These are phyloP conservation scores for Calocybe gambosa DNA, from an alignment of 1,284 basidiomycete species.

Conservation along the genomic window DNA sequence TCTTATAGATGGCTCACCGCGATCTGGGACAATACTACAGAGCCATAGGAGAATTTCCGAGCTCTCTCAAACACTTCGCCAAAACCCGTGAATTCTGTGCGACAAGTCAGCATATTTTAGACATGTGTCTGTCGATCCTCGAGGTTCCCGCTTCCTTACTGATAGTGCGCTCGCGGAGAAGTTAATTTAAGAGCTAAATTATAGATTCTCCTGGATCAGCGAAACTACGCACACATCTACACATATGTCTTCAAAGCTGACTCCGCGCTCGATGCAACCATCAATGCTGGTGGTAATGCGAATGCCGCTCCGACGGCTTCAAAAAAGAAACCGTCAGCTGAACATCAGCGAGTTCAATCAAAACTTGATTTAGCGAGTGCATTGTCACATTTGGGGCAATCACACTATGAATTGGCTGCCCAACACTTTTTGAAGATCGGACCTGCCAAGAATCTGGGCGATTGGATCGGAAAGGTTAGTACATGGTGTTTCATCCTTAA, in stretches of 20 bases:
- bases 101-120: slow-evolving; percentile 77
- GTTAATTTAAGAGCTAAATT: not conserved
- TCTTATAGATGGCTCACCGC: slow-evolving; percentile 79
- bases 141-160: slow-evolving; percentile 42
- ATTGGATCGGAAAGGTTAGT: slow-evolving; percentile 65
- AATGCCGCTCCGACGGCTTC: slow-evolving; percentile 21
- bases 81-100: slow-evolving; percentile 86
- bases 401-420: slow-evolving; percentile 73
- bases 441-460: slow-evolving; percentile 53
- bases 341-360: slow-evolving; percentile 61
- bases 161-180: not conserved
- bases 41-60: slow-evolving; percentile 59
- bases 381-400: slow-evolving; percentile 64
- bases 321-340: slow-evolving; percentile 42
- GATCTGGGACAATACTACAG: slow-evolving; percentile 78
- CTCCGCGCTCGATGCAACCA: slow-evolving; percentile 68
- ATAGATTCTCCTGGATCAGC: slow-evolving; percentile 78
- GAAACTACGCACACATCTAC: slow-evolving; percentile 75
- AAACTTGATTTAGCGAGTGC: slow-evolving; percentile 77
- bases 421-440: slow-evolving; percentile 64
- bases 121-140: slow-evolving; percentile 77
- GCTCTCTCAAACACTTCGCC: slow-evolving; percentile 71
- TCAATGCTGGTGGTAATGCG: slow-evolving; percentile 16
- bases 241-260: slow-evolving; percentile 92
- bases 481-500: too few relatives aligned